Evolutionary conservation across 495 filamentous ascomycete genomes (phyloP), one percentile per base, ranked within the genome.

Genomic region (Hyaloscypha finlandica): DNA sequence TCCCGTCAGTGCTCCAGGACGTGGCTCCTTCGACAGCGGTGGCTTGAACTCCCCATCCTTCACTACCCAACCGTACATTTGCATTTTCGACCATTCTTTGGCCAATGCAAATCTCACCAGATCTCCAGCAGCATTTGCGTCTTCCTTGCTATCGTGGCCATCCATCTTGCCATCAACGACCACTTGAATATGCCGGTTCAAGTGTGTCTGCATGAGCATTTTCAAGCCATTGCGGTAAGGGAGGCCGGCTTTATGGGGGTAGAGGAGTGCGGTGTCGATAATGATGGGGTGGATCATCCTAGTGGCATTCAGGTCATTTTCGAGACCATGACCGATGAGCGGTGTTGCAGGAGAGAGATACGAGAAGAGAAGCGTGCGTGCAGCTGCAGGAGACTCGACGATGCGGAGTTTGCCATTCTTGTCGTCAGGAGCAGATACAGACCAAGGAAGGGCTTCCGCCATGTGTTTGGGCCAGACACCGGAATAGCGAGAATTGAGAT

Each of bases 301-400:
- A 56, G 88, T 79, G 16, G 87, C 84, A 74, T 95, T 95, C 29
- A 99, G 83, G 73, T 99, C 95, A 74, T 99, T 99, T 73, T 98
- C 95, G 11, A 98, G 86, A 6, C 92, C 94, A 76, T 99, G 95
- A 25, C 95, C 95, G 52, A 98, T 90, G 6, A 99, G 77, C 0
- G 92, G 92, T 0, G 93, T 97, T 1, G 82, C 76, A 0, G 92
- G 90, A 19, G 86, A 80, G 42, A 98, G 81, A 59, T 89, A 78
- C 0, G 81, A 77, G 77, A 93, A 90, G 11, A 98, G 82, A 0
- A 97, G 80, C 1, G 81, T 75, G 12, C 95, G 88, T 5, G 94
- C 96, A 35, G 77, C 83, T 16, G 83, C 74, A 8, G 93, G 92
- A 0, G 89, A 92, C 2, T 85, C 71, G 12, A 93, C 90, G 39